Base-by-base conservation (phyloP, 176 grass and related monocot species). In the Triticum monococcum region DNA sequence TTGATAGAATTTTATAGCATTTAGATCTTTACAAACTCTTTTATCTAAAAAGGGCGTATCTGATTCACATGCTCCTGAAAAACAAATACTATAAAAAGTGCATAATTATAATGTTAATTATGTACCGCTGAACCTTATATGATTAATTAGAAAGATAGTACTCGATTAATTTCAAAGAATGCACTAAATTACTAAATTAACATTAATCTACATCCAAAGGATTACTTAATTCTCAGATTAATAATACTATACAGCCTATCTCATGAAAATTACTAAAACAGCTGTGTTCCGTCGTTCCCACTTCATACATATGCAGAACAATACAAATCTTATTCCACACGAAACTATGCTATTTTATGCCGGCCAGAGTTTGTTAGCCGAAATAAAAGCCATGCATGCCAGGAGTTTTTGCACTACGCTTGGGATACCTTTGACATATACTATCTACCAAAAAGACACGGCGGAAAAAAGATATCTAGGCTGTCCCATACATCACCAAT, bases 351-450 rank as follows among this genome's bases (percentile, higher is more conserved):
- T 54, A 54, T 54, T 54, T 54, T 65, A 64, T 31, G 14, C 46
- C 22, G 28, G 5, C 64, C 13, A 61, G 8, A 25, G 33, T n/a
- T 56, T 8, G 18, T 37, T 77, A 24, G 23, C 4, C 72, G 2
- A 14, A 76, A 50, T 18, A 24, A 1, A 30, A 30, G 9, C 0
- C 31, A 48, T 70, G 50, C 54, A 36, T 48, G 48, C 45, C 48
- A 18, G 72, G 10, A 38, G 22, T 36, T 36, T 31, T 67, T 11
- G 17, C 30, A 24, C 70, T 66, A 67, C 10, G 40, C 43, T 61
- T 86, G 64, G 77, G 82, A 81, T 89, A 18, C 32, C 56, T 69
- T 83, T 48, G 40, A 28, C 83, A 85, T 46, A 46, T 72, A 24
- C 36, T 68, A 64, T 40, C 12, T 59, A 46, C 30, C 23, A 20